phyloP scores from a whole-genome alignment of 1,139 yeast species.

The Suhomyces bolitotheri region DNA sequence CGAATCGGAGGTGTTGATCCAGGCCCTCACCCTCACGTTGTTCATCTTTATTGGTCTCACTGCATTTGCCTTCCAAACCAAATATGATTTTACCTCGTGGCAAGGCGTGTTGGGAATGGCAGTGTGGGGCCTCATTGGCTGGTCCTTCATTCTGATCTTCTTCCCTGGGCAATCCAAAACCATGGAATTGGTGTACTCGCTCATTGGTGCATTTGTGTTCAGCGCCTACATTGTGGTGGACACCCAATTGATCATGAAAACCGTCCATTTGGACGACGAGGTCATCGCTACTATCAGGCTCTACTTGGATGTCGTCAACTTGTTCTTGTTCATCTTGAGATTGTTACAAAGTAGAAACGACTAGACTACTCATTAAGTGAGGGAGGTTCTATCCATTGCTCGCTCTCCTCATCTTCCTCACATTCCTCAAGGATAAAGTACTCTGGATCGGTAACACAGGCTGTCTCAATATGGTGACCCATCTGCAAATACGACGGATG shows the following conservation, averaged over 20 bases:
- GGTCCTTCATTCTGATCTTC: slow-evolving; percentile 70
- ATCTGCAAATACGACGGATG: slow-evolving; percentile 12
- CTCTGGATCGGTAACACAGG: slow-evolving; percentile 29
- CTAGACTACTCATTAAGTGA: slow-evolving; percentile 7
- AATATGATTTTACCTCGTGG: slow-evolving; percentile 76
- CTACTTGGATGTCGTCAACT: slow-evolving; percentile 78
- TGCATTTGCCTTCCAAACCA: slow-evolving; percentile 76
- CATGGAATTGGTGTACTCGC: slow-evolving; percentile 64
- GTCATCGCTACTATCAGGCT: slow-evolving; percentile 74
- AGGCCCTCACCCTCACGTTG: slow-evolving; percentile 70
- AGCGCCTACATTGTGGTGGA: slow-evolving; percentile 74
- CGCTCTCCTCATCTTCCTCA: neutral
- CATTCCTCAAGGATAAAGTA: slow-evolving; percentile 1
- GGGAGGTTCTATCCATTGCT: neutral
- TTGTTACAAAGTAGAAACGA: slow-evolving; percentile 56
- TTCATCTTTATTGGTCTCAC: slow-evolving; percentile 76
- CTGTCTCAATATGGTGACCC: slow-evolving; percentile 21
- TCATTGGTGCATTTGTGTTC: slow-evolving; percentile 73
- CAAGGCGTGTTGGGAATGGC: slow-evolving; percentile 62
- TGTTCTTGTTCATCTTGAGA: slow-evolving; percentile 75
- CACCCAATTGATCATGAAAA: slow-evolving; percentile 79
- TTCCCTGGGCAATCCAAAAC: slow-evolving; percentile 56
- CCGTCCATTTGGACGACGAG: slow-evolving; percentile 83
- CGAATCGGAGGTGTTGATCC: slow-evolving; percentile 64
- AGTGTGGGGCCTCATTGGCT: slow-evolving; percentile 69